Percentiles rank a stretch among this genome's conserved stretches.
Evolutionary conservation across 306 rosid genomes (phyloP).

Genomic region (Vigna mungo): DNA sequence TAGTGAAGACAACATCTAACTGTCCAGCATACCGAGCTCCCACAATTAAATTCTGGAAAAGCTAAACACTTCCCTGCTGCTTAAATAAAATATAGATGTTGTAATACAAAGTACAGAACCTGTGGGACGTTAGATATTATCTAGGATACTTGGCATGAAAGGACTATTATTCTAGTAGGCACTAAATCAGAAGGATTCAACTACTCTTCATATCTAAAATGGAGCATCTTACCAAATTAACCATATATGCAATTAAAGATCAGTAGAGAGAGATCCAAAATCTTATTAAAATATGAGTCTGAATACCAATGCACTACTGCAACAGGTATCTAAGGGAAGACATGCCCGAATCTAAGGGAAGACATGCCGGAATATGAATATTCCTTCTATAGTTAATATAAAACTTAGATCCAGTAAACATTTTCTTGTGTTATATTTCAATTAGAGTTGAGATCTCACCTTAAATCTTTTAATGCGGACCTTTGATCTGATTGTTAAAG

Average conservation of each 20-base stretch:
- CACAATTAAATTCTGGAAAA: background rate
- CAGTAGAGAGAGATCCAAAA: background rate
- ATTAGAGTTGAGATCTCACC: background rate
- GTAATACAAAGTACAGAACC: conserved; percentile 17
- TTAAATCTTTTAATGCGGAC: background rate
- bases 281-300: background rate
- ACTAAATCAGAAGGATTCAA: background rate
- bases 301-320: conserved; percentile 1
- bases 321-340: background rate
- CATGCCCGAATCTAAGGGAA: background rate
- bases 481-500: background rate
- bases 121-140: background rate
- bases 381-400: background rate
- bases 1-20: background rate
- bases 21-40: background rate
- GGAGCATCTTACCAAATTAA: conserved; percentile 24
- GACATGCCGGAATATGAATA: background rate
- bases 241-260: background rate
- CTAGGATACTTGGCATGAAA: background rate
- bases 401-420: background rate
- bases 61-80: background rate
- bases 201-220: conserved; percentile 66
- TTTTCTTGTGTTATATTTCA: background rate
- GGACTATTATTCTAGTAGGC: background rate
- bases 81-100: background rate